Base-by-base conservation (phyloP, 23 red algal genomes). In the Agarophyton chilense region DNA sequence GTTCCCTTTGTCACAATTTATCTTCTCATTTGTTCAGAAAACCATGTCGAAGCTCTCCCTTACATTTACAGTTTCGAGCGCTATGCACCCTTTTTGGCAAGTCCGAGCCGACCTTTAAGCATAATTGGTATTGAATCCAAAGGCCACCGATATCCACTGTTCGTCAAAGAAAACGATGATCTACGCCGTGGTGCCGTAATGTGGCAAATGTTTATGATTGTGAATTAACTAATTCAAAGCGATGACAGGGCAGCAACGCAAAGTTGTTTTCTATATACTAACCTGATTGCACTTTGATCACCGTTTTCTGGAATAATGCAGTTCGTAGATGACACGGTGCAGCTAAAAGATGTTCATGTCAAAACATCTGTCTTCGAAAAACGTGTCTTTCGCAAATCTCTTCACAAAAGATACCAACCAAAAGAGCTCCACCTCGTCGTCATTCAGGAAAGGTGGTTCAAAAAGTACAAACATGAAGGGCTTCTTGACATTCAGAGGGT, bases 121-220 rank as follows among this genome's bases (percentile, higher is more conserved):
- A 53, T 95, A 35, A 40, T 67, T 31, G 91, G 93, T 42, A 57
- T 72, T 38, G 93, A 93, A 35, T 94, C 90, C 21, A 93, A 99
- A 76, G 97, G 97, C 31, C 82, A 51, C 22, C 42, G 60, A 66
- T 84, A 94, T 74, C 74, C 84, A 46, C 93, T 93, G 45, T 45
- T 99, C 34, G 90, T 99, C 54, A 99, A 99, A 80, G 93, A 93
- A 35, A 74, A 89, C 40, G 97, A 99, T 64, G 97, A 99, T 77
- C 79, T 99, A 7, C 85, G 97, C 12, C 90, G 95, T 52, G 97
- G 96, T 84, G 97, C 93, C 21, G 86, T 92, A n/a, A 94, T 99
- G 89, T 79, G 94, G 80, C 93, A 99, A 90, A 83, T 99, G 43
- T 99, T 99, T 41, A 88, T 83, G 28, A 77, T 99, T 21, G 82